These are phyloP conservation scores for Beverwykella pulmonaria DNA, from an alignment of 495 filamentous ascomycete genomes.

Conservation along the genomic window DNA sequence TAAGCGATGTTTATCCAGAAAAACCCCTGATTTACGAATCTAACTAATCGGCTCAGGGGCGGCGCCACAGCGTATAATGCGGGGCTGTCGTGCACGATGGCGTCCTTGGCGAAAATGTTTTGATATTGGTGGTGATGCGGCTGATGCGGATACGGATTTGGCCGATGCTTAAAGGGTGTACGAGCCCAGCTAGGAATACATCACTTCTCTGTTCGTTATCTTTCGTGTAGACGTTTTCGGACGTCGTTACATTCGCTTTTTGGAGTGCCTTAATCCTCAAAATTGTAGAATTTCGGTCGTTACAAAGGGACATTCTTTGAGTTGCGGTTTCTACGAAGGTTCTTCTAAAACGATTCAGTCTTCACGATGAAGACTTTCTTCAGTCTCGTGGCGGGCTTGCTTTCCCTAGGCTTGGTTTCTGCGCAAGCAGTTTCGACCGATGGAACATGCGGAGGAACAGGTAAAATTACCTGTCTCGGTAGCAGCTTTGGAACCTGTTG, in stretches of 20 bases:
- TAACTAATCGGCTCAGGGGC: background rate
- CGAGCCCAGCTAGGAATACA: background rate
- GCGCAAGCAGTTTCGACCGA: slow-evolving; percentile 8
- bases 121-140: background rate
- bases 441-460: slow-evolving; percentile 8
- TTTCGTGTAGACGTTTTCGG: background rate
- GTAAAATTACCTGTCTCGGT: background rate
- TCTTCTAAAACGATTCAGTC: background rate
- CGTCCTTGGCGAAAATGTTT: background rate
- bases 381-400: background rate
- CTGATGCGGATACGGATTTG: background rate
- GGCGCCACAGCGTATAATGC: background rate
- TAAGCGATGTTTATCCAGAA: no score
- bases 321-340: background rate
- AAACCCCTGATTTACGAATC: no score
- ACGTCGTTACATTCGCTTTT: background rate
- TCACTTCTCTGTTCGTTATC: background rate
- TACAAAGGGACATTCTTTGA: background rate
- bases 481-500: slow-evolving; percentile 11
- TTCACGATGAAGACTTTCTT: background rate
- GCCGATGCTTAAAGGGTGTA: background rate
- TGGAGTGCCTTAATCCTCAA: background rate
- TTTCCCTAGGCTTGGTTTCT: slow-evolving; percentile 1
- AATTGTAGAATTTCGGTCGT: background rate
- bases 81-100: background rate